Evolutionary conservation across 768 basidiomycete genomes (phyloP).

Genomic region (Paxillus involutus): DNA sequence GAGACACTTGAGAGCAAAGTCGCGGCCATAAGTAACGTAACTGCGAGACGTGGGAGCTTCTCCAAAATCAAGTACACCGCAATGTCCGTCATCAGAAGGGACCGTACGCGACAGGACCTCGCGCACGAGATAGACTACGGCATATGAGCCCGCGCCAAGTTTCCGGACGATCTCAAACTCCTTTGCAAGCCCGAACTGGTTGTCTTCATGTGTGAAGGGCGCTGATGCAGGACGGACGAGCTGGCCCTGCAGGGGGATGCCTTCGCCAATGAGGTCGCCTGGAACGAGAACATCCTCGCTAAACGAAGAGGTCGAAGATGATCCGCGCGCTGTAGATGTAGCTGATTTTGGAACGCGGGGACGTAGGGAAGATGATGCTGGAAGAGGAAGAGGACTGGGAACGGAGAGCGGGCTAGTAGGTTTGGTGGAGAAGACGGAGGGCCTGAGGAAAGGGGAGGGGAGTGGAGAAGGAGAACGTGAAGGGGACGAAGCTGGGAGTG

Average conservation of each 20-base stretch:
- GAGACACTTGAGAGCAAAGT: slow-evolving; percentile 95
- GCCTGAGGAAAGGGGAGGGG: slow-evolving; percentile 31
- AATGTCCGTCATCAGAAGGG: slow-evolving; percentile 53
- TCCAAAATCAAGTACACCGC: slow-evolving; percentile 57
- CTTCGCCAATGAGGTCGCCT: slow-evolving; percentile 75
- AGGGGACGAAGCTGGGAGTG: slow-evolving; percentile 10
- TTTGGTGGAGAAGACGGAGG: slow-evolving; percentile 28
- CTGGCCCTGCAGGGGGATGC: slow-evolving; percentile 65
- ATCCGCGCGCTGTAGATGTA: slow-evolving; percentile 29
- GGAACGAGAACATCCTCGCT: slow-evolving; percentile 58
- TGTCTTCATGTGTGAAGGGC: slow-evolving; percentile 29
- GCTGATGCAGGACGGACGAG: slow-evolving; percentile 54
- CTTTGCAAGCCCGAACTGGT: slow-evolving; percentile 49
- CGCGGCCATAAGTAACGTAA: slow-evolving; percentile 61
- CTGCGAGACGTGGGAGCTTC: slow-evolving; percentile 33
- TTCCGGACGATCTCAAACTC: slow-evolving; percentile 84
- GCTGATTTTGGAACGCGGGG: slow-evolving; percentile 37
- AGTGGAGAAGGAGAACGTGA: slow-evolving; percentile 23
- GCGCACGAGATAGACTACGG: slow-evolving; percentile 90
- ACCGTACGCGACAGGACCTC: slow-evolving; percentile 51
- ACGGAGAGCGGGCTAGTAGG: slow-evolving; percentile 33
- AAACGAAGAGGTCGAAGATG: slow-evolving; percentile 31
- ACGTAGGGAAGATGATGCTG: slow-evolving; percentile 33
- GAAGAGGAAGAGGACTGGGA: slow-evolving; percentile 35
- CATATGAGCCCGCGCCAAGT: slow-evolving; percentile 89